Base-by-base conservation (phyloP, 1,139 yeast species). In the Yamadazyma mexicana region DNA sequence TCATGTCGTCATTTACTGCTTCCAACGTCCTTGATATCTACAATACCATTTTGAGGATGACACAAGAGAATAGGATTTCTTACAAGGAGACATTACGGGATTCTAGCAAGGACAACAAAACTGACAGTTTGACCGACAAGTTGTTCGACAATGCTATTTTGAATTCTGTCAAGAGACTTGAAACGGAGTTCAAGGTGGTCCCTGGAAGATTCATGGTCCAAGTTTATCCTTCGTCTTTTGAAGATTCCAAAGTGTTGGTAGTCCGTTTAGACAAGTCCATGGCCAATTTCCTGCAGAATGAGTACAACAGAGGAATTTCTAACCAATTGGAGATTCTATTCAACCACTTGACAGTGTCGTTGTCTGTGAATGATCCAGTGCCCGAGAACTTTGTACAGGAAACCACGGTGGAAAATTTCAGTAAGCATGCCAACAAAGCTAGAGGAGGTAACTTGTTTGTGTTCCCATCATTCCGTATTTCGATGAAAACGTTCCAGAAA, bases 1-100 rank as follows among this genome's bases (percentile, higher is more conserved):
- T 77, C 51, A 69, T 85, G 42, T 89, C 98, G 0, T 87, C 96
- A 0, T 71, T 92, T 51, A 83, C 95, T 0, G 94, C 95, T 0
- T 83, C 96, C 0, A 88, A 85, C 52, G 66, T 87, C 24, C 69
- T 83, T 48, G 96, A 91, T 61, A 82, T 92, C 34, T 77, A 79
- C 52, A 83, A 83, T 43, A 81, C 94, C 0, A 65, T 87, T 17
- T 63, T 77, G 35, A 72, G 96, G 49, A 81, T 89, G 72, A 70
- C 81, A 22, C 85, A 81, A 49, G 96, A 88, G 44, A 84, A 80
- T 48, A 74, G 73, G 47, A 70, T 78, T 4, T 83, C 94, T 0
- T 88, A 89, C 54, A 76, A 73, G 40, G 95, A 88, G 47, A 87
- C 87, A 3, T 66, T 83, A 40, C 66, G 73, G 25, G 88, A 81